phyloP scores from a whole-genome alignment of 2,329 filamentous ascomycete genomes.

The Clarireedia homoeocarpa region DNA sequence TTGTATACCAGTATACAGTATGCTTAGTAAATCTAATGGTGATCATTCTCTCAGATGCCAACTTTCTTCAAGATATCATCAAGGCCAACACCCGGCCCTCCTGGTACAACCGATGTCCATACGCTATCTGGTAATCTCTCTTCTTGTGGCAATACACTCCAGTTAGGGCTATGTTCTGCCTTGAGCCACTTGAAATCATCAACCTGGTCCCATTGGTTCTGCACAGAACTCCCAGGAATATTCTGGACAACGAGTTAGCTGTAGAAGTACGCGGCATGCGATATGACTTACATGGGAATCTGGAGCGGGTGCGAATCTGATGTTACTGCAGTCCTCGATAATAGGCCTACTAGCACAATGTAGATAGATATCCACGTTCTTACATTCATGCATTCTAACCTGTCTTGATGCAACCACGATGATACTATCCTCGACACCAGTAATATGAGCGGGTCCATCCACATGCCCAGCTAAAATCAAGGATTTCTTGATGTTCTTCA shows the following conservation, averaged over 20 bases:
- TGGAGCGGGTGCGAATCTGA: conserved; percentile 76
- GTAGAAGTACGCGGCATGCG: not conserved
- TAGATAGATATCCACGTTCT: conserved; percentile 75
- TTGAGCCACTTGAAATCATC: conserved; percentile 99
- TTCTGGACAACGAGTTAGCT: conserved; percentile 17
- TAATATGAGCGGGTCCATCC: conserved; percentile 75
- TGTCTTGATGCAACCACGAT: conserved; percentile 76
- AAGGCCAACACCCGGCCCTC: conserved; percentile 51
- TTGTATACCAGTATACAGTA: not conserved
- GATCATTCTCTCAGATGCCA: conserved; percentile 26
- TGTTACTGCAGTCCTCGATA: conserved; percentile 75
- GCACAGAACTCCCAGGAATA: conserved; percentile 24
- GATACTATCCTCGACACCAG: conserved; percentile 62
- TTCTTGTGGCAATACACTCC: conserved; percentile 58
- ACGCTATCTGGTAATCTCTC: conserved; percentile 52
- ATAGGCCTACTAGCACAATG: conserved; percentile 78
- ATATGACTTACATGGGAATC: conserved; percentile 51
- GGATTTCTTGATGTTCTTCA: conserved; percentile 63
- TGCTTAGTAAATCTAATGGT: not conserved
- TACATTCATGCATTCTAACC: conserved; percentile 85
- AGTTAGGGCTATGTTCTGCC: conserved; percentile 78
- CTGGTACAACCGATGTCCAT: conserved; percentile 63
- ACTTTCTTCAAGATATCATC: conserved; percentile 56
- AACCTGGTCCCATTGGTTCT: conserved; percentile 80
- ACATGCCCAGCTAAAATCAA: conserved; percentile 75